Conservation (phyloP, 345 rosid species). For the Adansonia digitata region DNA sequence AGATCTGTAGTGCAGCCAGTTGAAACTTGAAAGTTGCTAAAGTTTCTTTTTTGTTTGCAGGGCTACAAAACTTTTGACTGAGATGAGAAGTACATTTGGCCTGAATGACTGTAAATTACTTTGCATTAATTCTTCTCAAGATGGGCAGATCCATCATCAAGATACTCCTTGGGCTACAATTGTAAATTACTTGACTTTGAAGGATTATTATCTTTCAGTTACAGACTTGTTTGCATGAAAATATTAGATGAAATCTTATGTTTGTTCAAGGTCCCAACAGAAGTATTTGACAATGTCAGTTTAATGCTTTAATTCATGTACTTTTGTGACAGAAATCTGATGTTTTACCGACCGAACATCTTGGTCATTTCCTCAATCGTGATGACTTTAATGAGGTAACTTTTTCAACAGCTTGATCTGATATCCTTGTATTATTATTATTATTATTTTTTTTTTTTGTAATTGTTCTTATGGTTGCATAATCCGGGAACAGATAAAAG, state of each 20-base stretch:
- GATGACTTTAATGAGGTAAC: slow-evolving; percentile 74
- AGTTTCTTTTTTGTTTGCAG: slow-evolving; percentile 41
- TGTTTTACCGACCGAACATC: slow-evolving; percentile 38
- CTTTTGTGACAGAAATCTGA: slow-evolving; percentile 56
- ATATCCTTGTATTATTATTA: slow-evolving; percentile 6
- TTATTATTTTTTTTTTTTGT: no score
- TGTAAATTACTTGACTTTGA: slow-evolving; percentile 44
- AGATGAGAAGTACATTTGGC: slow-evolving; percentile 87
- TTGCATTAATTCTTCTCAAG: slow-evolving; percentile 83
- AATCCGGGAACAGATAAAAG: slow-evolving; percentile 59
- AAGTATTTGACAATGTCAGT: background rate
- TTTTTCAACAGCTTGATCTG: background rate
- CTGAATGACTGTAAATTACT: slow-evolving; percentile 67
- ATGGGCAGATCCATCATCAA: slow-evolving; percentile 53
- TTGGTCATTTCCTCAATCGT: slow-evolving; percentile 66
- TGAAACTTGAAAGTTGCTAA: slow-evolving; percentile 20
- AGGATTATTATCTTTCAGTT: slow-evolving; percentile 11
- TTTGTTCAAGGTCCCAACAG: slow-evolving; percentile 3
- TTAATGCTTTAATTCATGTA: slow-evolving; percentile 17
- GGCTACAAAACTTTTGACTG: slow-evolving; percentile 66
- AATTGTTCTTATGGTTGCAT: slow-evolving; percentile 5
- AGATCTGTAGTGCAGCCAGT: background rate
- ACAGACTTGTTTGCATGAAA: background rate
- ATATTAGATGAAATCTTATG: background rate
- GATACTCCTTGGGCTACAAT: slow-evolving; percentile 61